A percentile compares a stretch with the other conserved stretches of the same genome.
Evolutionary conservation across 225 moss, liverwort and hornwort species (phyloP).

Genomic region (Polytrichum commune): DNA sequence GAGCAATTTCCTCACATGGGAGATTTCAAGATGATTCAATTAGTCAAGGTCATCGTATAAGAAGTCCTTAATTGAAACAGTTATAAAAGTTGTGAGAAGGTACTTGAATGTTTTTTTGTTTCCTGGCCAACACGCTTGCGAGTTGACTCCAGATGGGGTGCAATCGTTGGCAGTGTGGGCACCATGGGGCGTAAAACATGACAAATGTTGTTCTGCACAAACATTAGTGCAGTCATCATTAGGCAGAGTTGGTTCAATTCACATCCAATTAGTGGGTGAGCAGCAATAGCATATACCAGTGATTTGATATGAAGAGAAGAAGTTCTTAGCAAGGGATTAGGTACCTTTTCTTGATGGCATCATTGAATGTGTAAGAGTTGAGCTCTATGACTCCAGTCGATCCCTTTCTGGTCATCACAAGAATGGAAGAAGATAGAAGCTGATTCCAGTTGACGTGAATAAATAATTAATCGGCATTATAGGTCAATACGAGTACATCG

Average conservation of each 20-base stretch:
- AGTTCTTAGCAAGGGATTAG: no score
- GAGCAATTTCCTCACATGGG: no score
- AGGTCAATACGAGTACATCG: no score
- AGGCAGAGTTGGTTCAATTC: no score
- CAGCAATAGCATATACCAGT: no score
- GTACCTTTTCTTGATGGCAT: constrained; percentile 42
- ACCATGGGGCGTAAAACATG: constrained; percentile 88
- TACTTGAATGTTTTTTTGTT: constrained; percentile 72
- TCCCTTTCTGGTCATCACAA: constrained; percentile 25
- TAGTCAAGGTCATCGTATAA: no score
- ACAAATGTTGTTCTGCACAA: constrained; percentile 80
- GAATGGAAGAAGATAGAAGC: not conserved
- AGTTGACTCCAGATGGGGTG: constrained; percentile 74
- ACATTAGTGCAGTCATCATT: not conserved
- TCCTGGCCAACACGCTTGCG: constrained; percentile 40
- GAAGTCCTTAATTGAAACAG: no score
- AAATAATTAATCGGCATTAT: no score
- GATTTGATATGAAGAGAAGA: no score
- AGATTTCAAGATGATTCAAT: no score
- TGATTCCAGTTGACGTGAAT: not conserved
- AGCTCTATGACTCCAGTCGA: constrained; percentile 46
- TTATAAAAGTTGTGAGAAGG: not conserved
- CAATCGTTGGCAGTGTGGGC: constrained; percentile 73
- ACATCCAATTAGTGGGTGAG: no score
- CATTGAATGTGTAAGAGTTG: constrained; percentile 25